phyloP scores from a whole-genome alignment of 2,329 filamentous ascomycete genomes.

The Talaromyces verruculosus region DNA sequence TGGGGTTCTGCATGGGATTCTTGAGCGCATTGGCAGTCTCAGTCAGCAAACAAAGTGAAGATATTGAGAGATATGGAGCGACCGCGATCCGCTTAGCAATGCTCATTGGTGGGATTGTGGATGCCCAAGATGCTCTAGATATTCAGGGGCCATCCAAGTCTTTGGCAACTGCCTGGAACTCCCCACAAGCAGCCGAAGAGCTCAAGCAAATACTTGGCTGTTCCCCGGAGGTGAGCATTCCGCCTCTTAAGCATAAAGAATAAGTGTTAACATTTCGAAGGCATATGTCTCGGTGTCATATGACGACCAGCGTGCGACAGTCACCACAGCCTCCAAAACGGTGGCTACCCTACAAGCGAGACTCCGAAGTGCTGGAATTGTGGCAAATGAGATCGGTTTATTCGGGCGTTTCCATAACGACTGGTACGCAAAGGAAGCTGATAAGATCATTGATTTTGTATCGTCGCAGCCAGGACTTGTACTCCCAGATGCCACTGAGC shows the following conservation, averaged over 20 bases:
- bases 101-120: slow-evolving; percentile 41
- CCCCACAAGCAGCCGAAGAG: slow-evolving; percentile 22
- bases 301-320: slow-evolving; percentile 40
- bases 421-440: slow-evolving; percentile 22
- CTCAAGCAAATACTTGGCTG: slow-evolving; percentile 25
- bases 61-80: slow-evolving; percentile 40
- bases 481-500: slow-evolving; percentile 33
- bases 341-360: slow-evolving; percentile 25
- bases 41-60: slow-evolving; percentile 26
- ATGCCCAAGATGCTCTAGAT: slow-evolving; percentile 33
- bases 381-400: slow-evolving; percentile 32
- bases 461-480: slow-evolving; percentile 26
- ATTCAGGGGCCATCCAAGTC: slow-evolving; percentile 28
- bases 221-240: slow-evolving; percentile 24
- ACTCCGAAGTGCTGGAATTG: slow-evolving; percentile 32
- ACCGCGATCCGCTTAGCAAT: slow-evolving; percentile 42
- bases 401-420: slow-evolving; percentile 37
- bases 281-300: slow-evolving; percentile 42
- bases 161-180: slow-evolving; percentile 26
- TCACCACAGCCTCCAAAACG: slow-evolving; percentile 31
- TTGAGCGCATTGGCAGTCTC: slow-evolving; percentile 43
- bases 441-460: slow-evolving; percentile 24
- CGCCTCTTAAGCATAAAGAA: too few species aligned
- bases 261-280: slow-evolving; percentile 23
- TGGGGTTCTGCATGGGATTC: slow-evolving; percentile 46